phyloP scores from a whole-genome alignment of 2,329 filamentous ascomycete species.

The Apiospora saccharicola region DNA sequence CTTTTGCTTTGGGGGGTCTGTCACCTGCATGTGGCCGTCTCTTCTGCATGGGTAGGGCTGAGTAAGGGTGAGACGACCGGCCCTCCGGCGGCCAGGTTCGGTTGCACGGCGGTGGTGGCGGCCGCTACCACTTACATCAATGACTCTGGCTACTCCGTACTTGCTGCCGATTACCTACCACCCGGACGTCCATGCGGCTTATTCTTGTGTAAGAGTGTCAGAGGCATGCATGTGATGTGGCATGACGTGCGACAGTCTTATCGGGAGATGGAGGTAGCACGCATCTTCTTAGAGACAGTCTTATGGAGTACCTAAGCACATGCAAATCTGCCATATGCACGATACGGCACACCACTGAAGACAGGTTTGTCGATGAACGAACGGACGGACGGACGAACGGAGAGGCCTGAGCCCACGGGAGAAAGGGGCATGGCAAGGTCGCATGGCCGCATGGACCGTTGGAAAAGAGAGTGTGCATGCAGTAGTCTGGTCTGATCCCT shows the following conservation, averaged over 20 bases:
- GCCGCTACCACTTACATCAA: not conserved
- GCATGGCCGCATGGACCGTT: slow-evolving; percentile 8
- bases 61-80: not conserved
- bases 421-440: not conserved
- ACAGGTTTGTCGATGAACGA: not conserved
- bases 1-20: not conserved
- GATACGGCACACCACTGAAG: not conserved
- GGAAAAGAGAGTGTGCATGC: not conserved
- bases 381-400: not conserved
- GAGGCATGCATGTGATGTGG: not conserved
- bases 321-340: not conserved
- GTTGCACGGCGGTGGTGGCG: not conserved
- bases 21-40: not conserved
- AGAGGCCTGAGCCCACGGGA: not conserved
- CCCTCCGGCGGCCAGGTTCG: not conserved
- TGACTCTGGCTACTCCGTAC: not conserved
- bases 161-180: not conserved
- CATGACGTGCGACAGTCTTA: not conserved
- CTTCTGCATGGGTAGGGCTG: not conserved
- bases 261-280: not conserved
- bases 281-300: not conserved
- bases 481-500: not conserved
- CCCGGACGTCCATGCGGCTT: not conserved
- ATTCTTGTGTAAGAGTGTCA: not conserved
- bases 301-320: not conserved